Evolutionary conservation across 2,329 filamentous ascomycete species (phyloP), one percentile per base, ranked within the genome.

Genomic region (Trichophyton mentagrophytes): DNA sequence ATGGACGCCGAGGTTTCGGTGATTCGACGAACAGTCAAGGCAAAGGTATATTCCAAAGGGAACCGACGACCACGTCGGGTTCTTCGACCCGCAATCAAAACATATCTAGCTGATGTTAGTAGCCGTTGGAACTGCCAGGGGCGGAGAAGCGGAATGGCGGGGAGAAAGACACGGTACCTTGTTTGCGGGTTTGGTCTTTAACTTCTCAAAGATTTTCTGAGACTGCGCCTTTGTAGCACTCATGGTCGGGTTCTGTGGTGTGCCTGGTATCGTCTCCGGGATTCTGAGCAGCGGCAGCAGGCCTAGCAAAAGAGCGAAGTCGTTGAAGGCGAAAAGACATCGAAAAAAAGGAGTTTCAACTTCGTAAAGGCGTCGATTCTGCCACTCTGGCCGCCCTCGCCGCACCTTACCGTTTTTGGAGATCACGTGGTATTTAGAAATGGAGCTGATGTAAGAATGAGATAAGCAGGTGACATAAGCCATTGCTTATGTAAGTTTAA

Each of bases 31-130:
- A 79, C 93, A 99, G 78, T 99, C 93, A 69, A 99, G 86, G 72
- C 93, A 99, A 22, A 99, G 85, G 74, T 97, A 99, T 74, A 99
- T 97, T 71, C 89, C 93, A 66, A 99, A 90, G 9, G 92, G 91
- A 36, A 96, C 91, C 5, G 92, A 97, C 6, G 91, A 95, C 93
- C 93, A 99, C 62, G 93, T 97, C 64, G 93, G 93, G 72, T 96
- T 96, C 78, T 97, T 97, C 70, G 90, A 88, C 73, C 89, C 86
- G 77, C 93, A 99, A 78, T 99, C 93, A 77, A 99, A 99, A 82
- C 93, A 99, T 79, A 95, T 84, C 91, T 95, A 69, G 59, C 27
- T 38, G 11, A 13, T 3, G 20, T 36, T 11, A 55, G 51, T 30
- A 7, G 22, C 22, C 46, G 46, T 8, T 55, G 17, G 3, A 53